Conservation (phyloP, 1,139 yeast species). For the Suhomyces terraborum region DNA sequence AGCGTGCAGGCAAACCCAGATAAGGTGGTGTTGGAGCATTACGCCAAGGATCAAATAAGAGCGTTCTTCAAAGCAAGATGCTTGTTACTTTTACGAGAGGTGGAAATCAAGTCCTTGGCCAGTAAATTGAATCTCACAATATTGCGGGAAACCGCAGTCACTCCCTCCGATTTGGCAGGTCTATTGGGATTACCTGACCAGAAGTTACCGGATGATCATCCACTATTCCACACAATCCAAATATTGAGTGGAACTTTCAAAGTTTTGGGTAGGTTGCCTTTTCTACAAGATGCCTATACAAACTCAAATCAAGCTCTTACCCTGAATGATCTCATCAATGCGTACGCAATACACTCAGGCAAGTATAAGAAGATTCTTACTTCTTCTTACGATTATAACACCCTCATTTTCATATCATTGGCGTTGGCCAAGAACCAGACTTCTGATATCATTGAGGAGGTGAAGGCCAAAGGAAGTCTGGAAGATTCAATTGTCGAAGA, state of each 20-base stretch:
- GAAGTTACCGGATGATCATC: conserved; percentile 16
- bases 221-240: conserved; percentile 3
- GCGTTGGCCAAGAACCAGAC: conserved; percentile 4
- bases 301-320: conserved; percentile 19
- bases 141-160: conserved; percentile 22
- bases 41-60: conserved; percentile 23
- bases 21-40: conserved; percentile 16
- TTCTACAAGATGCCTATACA: conserved; percentile 23
- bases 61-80: conserved; percentile 26
- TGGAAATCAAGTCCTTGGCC: conserved; percentile 29
- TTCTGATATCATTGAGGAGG: background rate
- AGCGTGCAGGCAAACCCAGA: conserved; percentile 18
- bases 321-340: conserved; percentile 27
- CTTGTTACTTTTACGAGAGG: conserved; percentile 23
- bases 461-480: conserved; percentile 1
- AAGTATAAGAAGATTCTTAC: conserved; percentile 25
- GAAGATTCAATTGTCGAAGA: conserved; percentile 13
- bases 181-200: conserved; percentile 23
- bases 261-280: conserved; percentile 37
- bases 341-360: conserved; percentile 31
- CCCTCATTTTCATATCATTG: conserved; percentile 30
- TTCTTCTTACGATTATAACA: conserved; percentile 27
- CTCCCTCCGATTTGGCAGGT: conserved; percentile 26
- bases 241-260: conserved; percentile 28
- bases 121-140: conserved; percentile 25